A percentile compares a stretch with the other conserved stretches of the same genome.
Evolutionary conservation across 148 eudicot species (phyloP).

Genomic region (Persicaria maculosa): DNA sequence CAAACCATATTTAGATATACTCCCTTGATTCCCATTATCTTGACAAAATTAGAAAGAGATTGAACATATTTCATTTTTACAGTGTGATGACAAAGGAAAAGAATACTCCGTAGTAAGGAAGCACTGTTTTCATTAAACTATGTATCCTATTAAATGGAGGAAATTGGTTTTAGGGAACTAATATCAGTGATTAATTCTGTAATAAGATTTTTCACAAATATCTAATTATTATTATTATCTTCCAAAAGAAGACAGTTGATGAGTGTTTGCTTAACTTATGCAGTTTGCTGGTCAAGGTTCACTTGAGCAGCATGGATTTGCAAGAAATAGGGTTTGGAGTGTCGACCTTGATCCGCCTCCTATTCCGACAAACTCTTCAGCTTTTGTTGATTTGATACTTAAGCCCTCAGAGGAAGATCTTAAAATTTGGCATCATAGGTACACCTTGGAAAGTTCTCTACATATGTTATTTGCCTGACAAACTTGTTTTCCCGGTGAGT

Average conservation of each 20-base stretch:
- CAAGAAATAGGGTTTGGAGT: slow-evolving; percentile 80
- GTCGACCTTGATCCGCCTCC: slow-evolving; percentile 70
- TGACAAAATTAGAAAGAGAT: background rate
- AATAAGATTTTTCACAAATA: background rate
- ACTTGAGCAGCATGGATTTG: slow-evolving; percentile 94
- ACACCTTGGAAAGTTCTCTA: slow-evolving; percentile 8
- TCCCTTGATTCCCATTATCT: background rate
- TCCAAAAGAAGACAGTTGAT: background rate
- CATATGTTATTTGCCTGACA: background rate
- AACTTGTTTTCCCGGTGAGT: slow-evolving; percentile 2
- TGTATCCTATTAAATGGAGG: background rate
- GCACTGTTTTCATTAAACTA: background rate
- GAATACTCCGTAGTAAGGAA: background rate
- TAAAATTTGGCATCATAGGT: slow-evolving; percentile 94
- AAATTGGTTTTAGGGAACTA: background rate
- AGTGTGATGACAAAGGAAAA: background rate
- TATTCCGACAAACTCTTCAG: slow-evolving; percentile 42
- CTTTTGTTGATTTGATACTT: slow-evolving; percentile 74
- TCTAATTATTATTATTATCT: background rate
- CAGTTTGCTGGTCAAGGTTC: slow-evolving; percentile 79
- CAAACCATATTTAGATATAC: slow-evolving; percentile 13
- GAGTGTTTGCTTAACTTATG: slow-evolving; percentile 11
- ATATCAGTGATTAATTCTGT: background rate
- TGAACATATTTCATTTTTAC: background rate
- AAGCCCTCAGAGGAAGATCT: slow-evolving; percentile 88